Conservation (phyloP, 345 rosid genomes). For the Citrus australasica region DNA sequence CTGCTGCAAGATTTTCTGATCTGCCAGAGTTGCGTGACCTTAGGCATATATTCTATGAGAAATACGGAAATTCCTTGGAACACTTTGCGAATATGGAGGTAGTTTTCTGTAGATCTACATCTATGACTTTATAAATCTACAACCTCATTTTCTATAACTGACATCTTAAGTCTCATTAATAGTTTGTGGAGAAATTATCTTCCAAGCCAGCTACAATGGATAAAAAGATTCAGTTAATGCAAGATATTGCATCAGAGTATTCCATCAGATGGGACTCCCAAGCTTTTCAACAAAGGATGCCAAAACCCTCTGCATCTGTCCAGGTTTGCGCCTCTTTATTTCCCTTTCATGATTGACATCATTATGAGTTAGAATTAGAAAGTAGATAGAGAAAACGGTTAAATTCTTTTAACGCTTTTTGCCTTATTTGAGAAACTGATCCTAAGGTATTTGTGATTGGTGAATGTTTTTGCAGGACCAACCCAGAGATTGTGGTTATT, state of each 20-base stretch:
- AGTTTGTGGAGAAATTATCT: conserved; percentile 68
- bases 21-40: conserved; percentile 87
- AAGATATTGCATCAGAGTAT: conserved; percentile 69
- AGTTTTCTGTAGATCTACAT: conserved; percentile 14
- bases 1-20: conserved; percentile 94
- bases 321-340: conserved; percentile 41
- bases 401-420: neutral
- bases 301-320: conserved; percentile 30
- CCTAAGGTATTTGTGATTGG: neutral
- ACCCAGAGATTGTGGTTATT: conserved; percentile 29
- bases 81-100: conserved; percentile 75
- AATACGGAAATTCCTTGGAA: conserved; percentile 66
- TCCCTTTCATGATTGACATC: conserved; percentile 2
- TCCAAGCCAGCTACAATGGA: conserved; percentile 52
- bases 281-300: conserved; percentile 53
- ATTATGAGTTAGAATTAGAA: neutral
- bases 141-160: conserved; percentile 16
- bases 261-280: conserved; percentile 74
- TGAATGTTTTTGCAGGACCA: conserved; percentile 43
- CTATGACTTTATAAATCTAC: conserved; percentile 5
- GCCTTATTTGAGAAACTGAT: neutral
- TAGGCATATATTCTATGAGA: conserved; percentile 77
- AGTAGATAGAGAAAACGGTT: neutral
- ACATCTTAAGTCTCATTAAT: conserved; percentile 13
- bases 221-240: conserved; percentile 70